Evolutionary conservation across 768 basidiomycete species (phyloP).

Genomic region (Hericium rajendrae): DNA sequence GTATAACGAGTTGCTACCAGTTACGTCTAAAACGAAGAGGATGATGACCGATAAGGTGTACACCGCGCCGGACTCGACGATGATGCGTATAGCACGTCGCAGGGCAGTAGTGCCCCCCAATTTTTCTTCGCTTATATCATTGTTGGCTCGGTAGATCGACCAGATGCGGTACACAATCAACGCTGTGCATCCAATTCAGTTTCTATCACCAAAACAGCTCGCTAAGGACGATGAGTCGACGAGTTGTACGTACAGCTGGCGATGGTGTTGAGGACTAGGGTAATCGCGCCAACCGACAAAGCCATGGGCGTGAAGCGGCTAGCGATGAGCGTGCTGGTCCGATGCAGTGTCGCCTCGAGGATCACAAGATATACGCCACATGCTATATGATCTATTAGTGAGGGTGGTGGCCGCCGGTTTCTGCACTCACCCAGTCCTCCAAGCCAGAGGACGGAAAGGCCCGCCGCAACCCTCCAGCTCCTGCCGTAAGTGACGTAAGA

Average conservation of each 20-base stretch:
- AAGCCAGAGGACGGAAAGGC: constrained; percentile 16
- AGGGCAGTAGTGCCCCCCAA: neutral
- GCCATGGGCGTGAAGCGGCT: neutral
- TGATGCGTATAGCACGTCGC: constrained; percentile 17
- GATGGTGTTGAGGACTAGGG: neutral
- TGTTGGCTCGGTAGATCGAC: neutral
- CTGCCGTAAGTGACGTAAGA: constrained; percentile 18
- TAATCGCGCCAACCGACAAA: neutral
- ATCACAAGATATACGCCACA: constrained; percentile 1
- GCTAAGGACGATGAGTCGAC: no score
- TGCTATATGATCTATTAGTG: neutral
- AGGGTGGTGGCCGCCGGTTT: no score
- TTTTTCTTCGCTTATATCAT: no score
- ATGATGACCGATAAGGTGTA: constrained; percentile 17
- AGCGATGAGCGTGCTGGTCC: neutral
- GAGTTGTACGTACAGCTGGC: neutral
- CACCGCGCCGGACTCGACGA: constrained; percentile 23
- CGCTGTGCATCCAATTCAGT: neutral
- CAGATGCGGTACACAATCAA: neutral
- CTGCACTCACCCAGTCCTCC: constrained; percentile 6
- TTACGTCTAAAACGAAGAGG: constrained; percentile 14
- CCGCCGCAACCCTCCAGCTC: constrained; percentile 11
- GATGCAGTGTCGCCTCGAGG: constrained; percentile 3
- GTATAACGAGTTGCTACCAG: constrained; percentile 18
- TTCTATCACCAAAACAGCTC: no score